Base-by-base conservation (phyloP, 306 rosid genomes). In the Hippophae tibetana region DNA sequence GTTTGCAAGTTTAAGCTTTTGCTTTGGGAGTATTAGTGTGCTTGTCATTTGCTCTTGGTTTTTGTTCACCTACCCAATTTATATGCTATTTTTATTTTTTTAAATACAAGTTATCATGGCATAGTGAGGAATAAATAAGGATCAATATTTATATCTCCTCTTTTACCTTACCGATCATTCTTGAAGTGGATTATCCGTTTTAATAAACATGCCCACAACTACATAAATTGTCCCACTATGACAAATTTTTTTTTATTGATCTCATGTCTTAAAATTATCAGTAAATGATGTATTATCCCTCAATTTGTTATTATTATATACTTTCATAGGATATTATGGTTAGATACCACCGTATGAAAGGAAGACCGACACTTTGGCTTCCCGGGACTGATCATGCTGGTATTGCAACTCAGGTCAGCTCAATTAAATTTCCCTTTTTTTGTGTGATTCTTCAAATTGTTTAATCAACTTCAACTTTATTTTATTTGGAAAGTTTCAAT, bases 311-410 rank as follows among this genome's bases (percentile, higher is more conserved):
- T 53, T 43, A 13, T 61, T 26, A 23, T 47, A 67, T 72, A 54
- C 56, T 79, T 45, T 62, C 53, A 76, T 63, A 90, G 97, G 97
- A 90, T 76, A 90, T 90, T 71, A 87, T 90, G 97, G 86, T 90
- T 68, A 81, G 97, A 75, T 87, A 90, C 70, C 72, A 90, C 61
- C 89, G 97, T 57, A 90, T 90, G 97, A 90, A 81, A 78, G 97
- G 97, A 69, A 84, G 89, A 64, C 96, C 96, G 56, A 85, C 97
- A 7, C 95, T 90, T 65, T 90, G 97, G 96, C 78, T 90, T 76
- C 97, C 97, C 6, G 97, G 97, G 71, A 81, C 95, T 56, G 97
- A 90, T 81, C 97, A 90, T 81, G 97, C 97, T 77, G 97, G 97
- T 64, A 90, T 90, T 69, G 97, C 97, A 7, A 90, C 97, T 57